Conservation (phyloP, 2,329 filamentous ascomycete species). For the Colletotrichum trifolii region DNA sequence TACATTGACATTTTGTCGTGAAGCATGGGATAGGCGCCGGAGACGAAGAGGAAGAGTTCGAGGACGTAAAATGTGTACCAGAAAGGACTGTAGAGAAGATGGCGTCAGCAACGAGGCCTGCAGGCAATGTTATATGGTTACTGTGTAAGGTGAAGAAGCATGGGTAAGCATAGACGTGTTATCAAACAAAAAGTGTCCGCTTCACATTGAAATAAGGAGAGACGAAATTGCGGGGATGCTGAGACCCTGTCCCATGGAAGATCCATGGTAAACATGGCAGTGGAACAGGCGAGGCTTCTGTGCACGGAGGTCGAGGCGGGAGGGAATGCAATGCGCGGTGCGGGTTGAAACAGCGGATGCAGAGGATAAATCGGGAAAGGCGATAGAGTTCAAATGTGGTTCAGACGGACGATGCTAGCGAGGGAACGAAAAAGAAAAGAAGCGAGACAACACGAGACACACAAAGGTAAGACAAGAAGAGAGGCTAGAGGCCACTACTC, state of each 20-base stretch:
- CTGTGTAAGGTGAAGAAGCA: not conserved
- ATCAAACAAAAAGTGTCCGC: slow-evolving; percentile 13
- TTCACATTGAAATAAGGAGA: slow-evolving; percentile 20
- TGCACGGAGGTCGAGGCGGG: slow-evolving; percentile 14
- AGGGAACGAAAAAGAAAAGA: no score
- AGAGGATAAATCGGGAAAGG: slow-evolving; percentile 9
- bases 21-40: slow-evolving; percentile 41
- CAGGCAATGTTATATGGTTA: no score
- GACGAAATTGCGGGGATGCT: slow-evolving; percentile 20
- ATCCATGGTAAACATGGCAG: slow-evolving; percentile 22
- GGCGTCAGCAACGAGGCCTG: no score
- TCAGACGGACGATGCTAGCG: slow-evolving; percentile 18
- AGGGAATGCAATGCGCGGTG: slow-evolving; percentile 19
- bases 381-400: not conserved
- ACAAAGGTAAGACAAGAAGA: not conserved
- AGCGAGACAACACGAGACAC: not conserved
- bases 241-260: slow-evolving; percentile 31
- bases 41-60: slow-evolving; percentile 37
- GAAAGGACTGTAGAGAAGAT: slow-evolving; percentile 19
- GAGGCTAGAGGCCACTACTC: slow-evolving; percentile 2
- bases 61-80: slow-evolving; percentile 40
- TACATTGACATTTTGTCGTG: slow-evolving; percentile 42
- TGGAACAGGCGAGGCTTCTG: slow-evolving; percentile 4
- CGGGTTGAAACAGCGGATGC: slow-evolving; percentile 28
- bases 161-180: slow-evolving; percentile 5